Conservation (phyloP, 768 basidiomycete species). For the Russula vinacea region DNA sequence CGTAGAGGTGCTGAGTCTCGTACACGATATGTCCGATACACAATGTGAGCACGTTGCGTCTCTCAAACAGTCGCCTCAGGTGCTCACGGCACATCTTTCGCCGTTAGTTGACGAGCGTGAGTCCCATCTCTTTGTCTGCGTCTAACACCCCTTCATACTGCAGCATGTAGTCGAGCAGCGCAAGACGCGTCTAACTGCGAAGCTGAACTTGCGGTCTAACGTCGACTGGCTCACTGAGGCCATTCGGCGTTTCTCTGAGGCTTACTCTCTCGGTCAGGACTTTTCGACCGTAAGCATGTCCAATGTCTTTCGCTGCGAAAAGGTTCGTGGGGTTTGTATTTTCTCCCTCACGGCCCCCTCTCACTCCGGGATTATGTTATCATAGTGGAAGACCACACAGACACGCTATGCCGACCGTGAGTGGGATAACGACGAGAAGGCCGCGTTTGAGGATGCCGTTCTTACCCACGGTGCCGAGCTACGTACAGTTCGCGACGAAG, state of each 20-base stretch:
- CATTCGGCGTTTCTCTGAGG: conserved; percentile 66
- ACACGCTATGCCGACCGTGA: conserved; percentile 63
- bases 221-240: conserved; percentile 86
- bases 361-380: conserved; percentile 17
- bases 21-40: conserved; percentile 60
- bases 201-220: conserved; percentile 49
- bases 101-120: conserved; percentile 55
- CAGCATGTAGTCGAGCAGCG: conserved; percentile 58
- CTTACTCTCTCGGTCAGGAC: conserved; percentile 54
- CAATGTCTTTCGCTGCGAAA: conserved; percentile 53
- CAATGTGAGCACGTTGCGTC: conserved; percentile 51
- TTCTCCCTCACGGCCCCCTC: conserved; percentile 1
- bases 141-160: background rate
- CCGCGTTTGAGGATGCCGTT: conserved; percentile 76
- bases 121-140: conserved; percentile 27
- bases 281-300: conserved; percentile 65
- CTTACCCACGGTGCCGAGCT: conserved; percentile 73
- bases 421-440: conserved; percentile 67
- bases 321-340: conserved; percentile 45
- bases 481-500: conserved; percentile 70
- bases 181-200: conserved; percentile 54
- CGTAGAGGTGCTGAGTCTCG: conserved; percentile 64
- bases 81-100: conserved; percentile 21
- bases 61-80: conserved; percentile 23
- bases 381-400: conserved; percentile 72